A percentile compares a stretch with the other conserved stretches of the same genome.
Evolutionary conservation across 495 filamentous ascomycete species (phyloP).

Genomic region (Lasiosphaeria miniovina): DNA sequence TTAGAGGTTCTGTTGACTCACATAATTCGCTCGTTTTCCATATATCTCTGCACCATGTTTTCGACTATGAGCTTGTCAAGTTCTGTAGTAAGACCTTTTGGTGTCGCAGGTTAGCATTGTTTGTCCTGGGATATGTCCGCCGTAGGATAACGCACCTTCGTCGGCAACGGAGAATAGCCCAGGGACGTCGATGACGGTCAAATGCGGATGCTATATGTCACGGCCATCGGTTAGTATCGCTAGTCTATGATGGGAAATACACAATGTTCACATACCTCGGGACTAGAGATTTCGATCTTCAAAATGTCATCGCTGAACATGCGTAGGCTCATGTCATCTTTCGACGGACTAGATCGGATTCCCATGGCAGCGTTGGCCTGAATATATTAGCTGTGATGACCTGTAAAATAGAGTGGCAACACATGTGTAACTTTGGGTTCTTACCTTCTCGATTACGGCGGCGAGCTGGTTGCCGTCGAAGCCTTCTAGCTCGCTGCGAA

Average conservation of each 20-base stretch:
- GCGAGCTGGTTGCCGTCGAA: constrained; percentile 27
- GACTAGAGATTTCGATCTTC: constrained; percentile 57
- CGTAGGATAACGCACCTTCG: not conserved
- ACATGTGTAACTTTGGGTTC: not conserved
- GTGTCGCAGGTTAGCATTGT: not conserved
- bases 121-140: too few relatives aligned
- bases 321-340: constrained; percentile 21
- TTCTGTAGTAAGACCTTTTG: constrained; percentile 13
- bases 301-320: constrained; percentile 58
- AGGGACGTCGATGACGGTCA: constrained; percentile 27
- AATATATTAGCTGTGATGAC: constrained; percentile 3
- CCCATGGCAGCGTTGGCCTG: constrained; percentile 46
- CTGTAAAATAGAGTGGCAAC: not conserved
- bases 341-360: constrained; percentile 26
- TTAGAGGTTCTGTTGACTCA: constrained; percentile 2
- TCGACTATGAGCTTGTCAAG: constrained; percentile 15
- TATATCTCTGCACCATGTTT: constrained; percentile 15
- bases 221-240: too few relatives aligned
- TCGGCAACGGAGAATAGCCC: constrained; percentile 19
- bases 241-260: too few relatives aligned
- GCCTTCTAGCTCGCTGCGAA: constrained; percentile 16
- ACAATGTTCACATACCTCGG: constrained; percentile 15
- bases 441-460: constrained; percentile 22
- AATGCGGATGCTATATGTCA: constrained; percentile 8
- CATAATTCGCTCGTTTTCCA: constrained; percentile 23